Conservation (phyloP, 495 filamentous ascomycete genomes). For the Paragyromitra xinjiangensis region DNA sequence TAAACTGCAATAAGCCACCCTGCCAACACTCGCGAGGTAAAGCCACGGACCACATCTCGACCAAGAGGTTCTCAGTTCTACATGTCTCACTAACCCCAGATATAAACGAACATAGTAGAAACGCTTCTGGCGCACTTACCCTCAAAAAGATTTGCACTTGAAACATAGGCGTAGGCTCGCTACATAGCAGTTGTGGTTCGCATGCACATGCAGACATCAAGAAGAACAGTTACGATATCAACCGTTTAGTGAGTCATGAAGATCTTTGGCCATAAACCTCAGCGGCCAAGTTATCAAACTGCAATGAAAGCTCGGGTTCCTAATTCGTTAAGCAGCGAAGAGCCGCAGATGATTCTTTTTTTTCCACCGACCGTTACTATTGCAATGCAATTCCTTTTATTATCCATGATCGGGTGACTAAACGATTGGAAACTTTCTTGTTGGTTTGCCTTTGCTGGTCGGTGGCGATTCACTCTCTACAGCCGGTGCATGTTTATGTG, state of each 20-base stretch:
- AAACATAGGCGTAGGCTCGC: background rate
- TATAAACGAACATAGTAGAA: background rate
- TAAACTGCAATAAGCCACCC: background rate
- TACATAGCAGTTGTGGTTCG: background rate
- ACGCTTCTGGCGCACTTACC: background rate
- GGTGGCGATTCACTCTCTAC: too few relatives aligned
- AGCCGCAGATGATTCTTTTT: too few relatives aligned
- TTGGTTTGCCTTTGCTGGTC: too few relatives aligned
- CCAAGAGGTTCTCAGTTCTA: background rate
- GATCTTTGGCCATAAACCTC: background rate
- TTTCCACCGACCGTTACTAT: too few relatives aligned
- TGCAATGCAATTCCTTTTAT: too few relatives aligned
- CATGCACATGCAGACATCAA: background rate
- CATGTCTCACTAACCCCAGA: background rate
- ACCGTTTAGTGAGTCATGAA: background rate
- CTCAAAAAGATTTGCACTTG: background rate
- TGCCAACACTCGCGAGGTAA: background rate
- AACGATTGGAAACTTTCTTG: too few relatives aligned
- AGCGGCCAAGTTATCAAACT: background rate
- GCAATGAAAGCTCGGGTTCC: background rate
- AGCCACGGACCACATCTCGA: background rate
- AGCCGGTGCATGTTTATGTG: too few relatives aligned
- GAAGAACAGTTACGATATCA: background rate
- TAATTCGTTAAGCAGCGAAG: background rate
- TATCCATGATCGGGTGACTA: too few relatives aligned